These are phyloP conservation scores for Psilocybe cyanescens DNA, from an alignment of 768 basidiomycete genomes.

Conservation along the genomic window DNA sequence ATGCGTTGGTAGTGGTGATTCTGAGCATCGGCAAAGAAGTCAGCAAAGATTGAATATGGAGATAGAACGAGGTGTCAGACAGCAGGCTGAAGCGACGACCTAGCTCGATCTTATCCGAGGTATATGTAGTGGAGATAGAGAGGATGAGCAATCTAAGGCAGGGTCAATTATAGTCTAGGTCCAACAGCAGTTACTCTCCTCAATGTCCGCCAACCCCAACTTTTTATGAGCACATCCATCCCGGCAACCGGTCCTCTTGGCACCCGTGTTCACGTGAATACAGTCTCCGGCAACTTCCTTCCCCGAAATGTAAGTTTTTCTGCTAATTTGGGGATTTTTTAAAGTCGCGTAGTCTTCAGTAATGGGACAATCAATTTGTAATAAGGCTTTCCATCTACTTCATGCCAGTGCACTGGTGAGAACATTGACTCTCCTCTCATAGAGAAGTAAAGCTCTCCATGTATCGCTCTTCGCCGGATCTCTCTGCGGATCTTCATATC, in stretches of 20 bases:
- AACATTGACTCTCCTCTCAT: too few species aligned
- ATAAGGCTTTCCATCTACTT: too few species aligned
- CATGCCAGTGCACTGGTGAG: too few species aligned
- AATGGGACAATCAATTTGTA: too few species aligned
- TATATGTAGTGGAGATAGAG: constrained; percentile 22
- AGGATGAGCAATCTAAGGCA: neutral
- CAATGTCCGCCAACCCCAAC: neutral
- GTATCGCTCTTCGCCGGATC: neutral
- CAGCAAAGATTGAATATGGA: constrained; percentile 4
- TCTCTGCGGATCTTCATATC: neutral
- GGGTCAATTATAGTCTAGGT: constrained; percentile 7
- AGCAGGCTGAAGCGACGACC: constrained; percentile 14
- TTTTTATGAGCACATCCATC: neutral
- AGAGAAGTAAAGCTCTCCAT: neutral
- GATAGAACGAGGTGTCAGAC: constrained; percentile 18
- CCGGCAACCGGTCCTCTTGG: neutral
- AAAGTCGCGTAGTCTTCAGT: too few species aligned
- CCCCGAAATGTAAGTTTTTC: neutral
- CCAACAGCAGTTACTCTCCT: neutral
- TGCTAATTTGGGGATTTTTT: neutral
- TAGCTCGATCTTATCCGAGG: constrained; percentile 14
- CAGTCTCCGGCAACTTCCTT: neutral
- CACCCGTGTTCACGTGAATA: neutral
- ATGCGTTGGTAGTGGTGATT: constrained; percentile 23
- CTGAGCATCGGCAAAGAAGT: constrained; percentile 25